Evolutionary conservation across 2,329 filamentous ascomycete species (phyloP).

Genomic region (Ascosphaera pollenicola): DNA sequence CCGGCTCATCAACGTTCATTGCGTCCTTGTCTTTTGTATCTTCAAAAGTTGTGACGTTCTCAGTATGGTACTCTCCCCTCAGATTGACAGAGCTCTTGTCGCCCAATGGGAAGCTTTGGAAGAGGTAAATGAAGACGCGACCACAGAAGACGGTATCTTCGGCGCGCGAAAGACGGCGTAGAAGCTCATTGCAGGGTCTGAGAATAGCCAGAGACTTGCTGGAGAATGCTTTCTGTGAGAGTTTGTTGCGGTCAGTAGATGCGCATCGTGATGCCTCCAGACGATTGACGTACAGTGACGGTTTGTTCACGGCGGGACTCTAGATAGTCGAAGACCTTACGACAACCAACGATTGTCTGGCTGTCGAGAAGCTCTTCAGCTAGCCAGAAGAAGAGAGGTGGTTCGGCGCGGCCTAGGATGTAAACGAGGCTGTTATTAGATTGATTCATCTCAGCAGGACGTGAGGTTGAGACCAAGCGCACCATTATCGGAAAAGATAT

Average conservation of each 20-base stretch:
- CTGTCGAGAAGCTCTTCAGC: conserved; percentile 91
- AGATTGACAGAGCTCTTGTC: conserved; percentile 97
- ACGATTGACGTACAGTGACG: conserved; percentile 38
- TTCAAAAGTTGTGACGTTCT: conserved; percentile 80
- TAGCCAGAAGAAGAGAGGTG: conserved; percentile 67
- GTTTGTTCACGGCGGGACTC: conserved; percentile 82
- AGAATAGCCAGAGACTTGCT: conserved; percentile 76
- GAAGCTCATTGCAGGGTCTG: conserved; percentile 82
- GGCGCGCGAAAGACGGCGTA: conserved; percentile 81
- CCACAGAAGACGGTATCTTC: conserved; percentile 97
- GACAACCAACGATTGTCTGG: conserved; percentile 80
- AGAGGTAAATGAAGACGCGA: conserved; percentile 93
- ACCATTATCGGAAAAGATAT: conserved; percentile 65
- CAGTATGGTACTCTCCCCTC: conserved; percentile 82
- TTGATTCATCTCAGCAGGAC: not conserved
- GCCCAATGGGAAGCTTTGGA: conserved; percentile 89
- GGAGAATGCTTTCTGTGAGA: conserved; percentile 47
- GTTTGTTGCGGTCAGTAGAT: too few relatives aligned
- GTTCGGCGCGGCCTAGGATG: conserved; percentile 36
- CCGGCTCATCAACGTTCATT: conserved; percentile 45
- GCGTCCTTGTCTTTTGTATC: conserved; percentile 27
- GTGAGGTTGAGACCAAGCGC: conserved; percentile 12
- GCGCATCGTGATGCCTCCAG: too few relatives aligned
- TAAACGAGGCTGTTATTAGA: conserved; percentile 6
- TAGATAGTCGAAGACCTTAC: conserved; percentile 80